Conservation (phyloP, 208 protist genomes). For the Trypanosoma brucei region DNA sequence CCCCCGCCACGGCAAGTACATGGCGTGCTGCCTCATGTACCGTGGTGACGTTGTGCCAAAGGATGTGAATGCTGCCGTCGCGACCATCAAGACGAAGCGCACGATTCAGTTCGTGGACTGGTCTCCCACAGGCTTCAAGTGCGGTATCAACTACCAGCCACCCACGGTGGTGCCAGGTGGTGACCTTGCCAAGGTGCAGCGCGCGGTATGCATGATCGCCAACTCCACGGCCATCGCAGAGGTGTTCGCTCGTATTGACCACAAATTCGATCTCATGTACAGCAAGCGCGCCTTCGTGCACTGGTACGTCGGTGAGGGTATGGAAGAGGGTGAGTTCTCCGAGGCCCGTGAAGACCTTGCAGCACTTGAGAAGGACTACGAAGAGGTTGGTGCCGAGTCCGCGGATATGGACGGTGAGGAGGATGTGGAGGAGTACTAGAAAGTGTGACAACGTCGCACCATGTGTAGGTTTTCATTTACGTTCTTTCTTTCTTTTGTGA, state of each 20-base stretch:
- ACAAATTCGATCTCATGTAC: conserved; percentile 97
- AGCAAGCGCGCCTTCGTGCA: conserved; percentile 96
- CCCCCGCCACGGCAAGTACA: conserved; percentile 95
- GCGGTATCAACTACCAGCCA: conserved; percentile 98
- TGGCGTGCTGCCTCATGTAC: conserved; percentile 97
- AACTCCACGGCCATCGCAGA: conserved; percentile 92
- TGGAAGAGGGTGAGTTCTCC: conserved; percentile 96
- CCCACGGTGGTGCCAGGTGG: conserved; percentile 93
- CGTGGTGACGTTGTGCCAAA: conserved; percentile 97
- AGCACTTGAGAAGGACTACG: conserved; percentile 96
- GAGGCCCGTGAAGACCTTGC: conserved; percentile 96
- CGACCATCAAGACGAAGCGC: conserved; percentile 93
- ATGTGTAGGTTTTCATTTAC: not conserved
- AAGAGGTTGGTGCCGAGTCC: conserved; percentile 89
- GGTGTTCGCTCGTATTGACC: conserved; percentile 91
- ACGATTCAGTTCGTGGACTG: conserved; percentile 96
- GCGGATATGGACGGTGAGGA: conserved; percentile 88
- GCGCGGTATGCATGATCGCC: conserved; percentile 94
- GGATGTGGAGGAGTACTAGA: conserved; percentile 84
- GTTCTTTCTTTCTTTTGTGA: not conserved
- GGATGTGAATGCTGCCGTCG: conserved; percentile 93
- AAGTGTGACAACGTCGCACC: conserved; percentile 43
- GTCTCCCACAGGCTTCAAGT: conserved; percentile 97
- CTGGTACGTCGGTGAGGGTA: conserved; percentile 96
- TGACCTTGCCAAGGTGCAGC: conserved; percentile 92